Evolutionary conservation across 192 early-diverging fungal genomes (phyloP), one percentile per base, ranked within the genome.

Genomic region (Chytriomyces sp.): DNA sequence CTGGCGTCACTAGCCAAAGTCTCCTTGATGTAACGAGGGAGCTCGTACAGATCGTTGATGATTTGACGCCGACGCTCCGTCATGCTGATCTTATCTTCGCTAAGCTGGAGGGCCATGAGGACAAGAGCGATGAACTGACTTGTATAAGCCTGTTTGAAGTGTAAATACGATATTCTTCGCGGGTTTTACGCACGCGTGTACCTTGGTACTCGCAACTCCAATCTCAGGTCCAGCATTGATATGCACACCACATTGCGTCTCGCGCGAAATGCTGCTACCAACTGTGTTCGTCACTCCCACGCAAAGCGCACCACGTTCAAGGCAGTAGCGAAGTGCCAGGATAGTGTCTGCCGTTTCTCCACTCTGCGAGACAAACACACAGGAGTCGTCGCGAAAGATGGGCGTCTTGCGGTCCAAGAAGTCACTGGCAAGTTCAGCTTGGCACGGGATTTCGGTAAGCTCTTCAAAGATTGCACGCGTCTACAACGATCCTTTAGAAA

Each of bases 221-320:
- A 98, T 96, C 81, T 99, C 97, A 54, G 96, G 97, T 65, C 97
- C 97, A 56, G 97, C 97, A 64, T 99, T 99, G 82, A 99, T 97
- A 81, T 99, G 97, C 54, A 99, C 96, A 89, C 97, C 97, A 80
- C 97, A 98, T 82, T 99, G 95, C 10, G 97, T 94, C 78, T 99
- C 97, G 74, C 97, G 91, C 14, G 96, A 98, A 81, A 99, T 99
- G 39, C 89, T 89, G 52, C 85, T 89, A 52, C 97, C 97, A 64
- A 99, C 97, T 38, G 95, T 98, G 87, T 99, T 99, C 72, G 96
- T 98, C 70, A 99, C 85, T 73, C 97, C 97, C 19, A 99, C 90
- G 79, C 92, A 93, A 36, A 99, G 91, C 30, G 97, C 96, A 52
- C 97, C 97, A 72, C 97, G 93, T 82, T 97, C 96, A 28, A 93